Conservation (phyloP, 495 filamentous ascomycete species). For the Durotheca rogersii region DNA sequence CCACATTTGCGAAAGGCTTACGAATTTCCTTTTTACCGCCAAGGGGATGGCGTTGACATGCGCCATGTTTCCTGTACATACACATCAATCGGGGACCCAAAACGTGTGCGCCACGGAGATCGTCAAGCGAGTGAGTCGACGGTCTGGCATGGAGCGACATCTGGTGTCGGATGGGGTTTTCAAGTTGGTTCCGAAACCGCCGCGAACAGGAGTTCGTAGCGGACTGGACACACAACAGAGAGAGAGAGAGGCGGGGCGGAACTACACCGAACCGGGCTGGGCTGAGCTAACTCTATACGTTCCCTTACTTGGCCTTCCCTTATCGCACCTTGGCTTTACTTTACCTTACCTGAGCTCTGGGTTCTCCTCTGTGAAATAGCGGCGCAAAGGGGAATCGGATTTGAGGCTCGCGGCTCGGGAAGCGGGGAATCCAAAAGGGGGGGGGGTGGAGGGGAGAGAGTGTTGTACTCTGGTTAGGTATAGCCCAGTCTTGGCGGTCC, state of each 20-base stretch:
- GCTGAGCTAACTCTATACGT: no score
- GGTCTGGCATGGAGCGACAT: slow-evolving; percentile 9
- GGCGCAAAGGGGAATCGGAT: background rate
- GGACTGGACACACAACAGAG: no score
- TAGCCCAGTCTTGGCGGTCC: no score
- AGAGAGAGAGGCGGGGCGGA: no score
- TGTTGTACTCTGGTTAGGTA: no score
- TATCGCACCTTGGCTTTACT: background rate
- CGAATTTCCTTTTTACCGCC: slow-evolving; percentile 18
- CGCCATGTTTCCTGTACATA: slow-evolving; percentile 15
- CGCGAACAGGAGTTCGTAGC: background rate
- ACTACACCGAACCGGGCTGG: no score
- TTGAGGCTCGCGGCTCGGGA: background rate
- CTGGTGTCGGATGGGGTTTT: slow-evolving; percentile 4
- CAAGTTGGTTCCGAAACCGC: background rate
- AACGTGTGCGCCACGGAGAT: no score
- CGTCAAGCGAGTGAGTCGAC: no score
- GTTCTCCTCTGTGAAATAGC: background rate
- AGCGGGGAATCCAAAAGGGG: no score
- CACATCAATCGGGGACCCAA: slow-evolving; percentile 7
- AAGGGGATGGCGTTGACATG: slow-evolving; percentile 4
- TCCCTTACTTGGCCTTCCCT: no score
- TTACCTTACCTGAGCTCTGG: background rate
- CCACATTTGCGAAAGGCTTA: slow-evolving; percentile 21
- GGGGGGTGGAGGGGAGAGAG: no score